Percentiles rank a stretch among this genome's conserved stretches.
These are phyloP conservation scores for Davidsoniella eucalypti DNA, from an alignment of 2,329 filamentous ascomycete genomes.

Conservation along the genomic window DNA sequence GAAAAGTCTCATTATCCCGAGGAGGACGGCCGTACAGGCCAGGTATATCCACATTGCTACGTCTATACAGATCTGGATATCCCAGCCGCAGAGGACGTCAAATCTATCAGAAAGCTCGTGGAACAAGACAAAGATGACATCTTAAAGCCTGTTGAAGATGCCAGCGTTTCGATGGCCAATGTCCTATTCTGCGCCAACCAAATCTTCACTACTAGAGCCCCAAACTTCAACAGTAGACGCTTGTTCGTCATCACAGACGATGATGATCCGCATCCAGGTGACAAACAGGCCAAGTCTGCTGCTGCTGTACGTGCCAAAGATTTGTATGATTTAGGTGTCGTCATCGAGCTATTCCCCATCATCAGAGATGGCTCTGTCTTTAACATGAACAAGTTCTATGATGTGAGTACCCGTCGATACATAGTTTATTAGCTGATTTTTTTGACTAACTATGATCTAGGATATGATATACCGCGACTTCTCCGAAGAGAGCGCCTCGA, in stretches of 20 bases:
- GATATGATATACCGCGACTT: conserved; percentile 82
- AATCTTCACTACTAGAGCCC: conserved; percentile 85
- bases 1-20: conserved; percentile 65
- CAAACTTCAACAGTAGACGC: conserved; percentile 82
- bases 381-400: conserved; percentile 75
- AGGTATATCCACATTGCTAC: conserved; percentile 81
- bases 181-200: conserved; percentile 91
- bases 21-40: conserved; percentile 38
- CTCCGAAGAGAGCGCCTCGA: conserved; percentile 43
- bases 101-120: conserved; percentile 55
- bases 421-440: not conserved
- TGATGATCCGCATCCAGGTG: conserved; percentile 62
- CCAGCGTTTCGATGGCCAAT: conserved; percentile 67
- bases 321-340: conserved; percentile 80
- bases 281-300: conserved; percentile 56
- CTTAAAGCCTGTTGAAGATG: conserved; percentile 45
- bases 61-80: conserved; percentile 77
- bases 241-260: conserved; percentile 96
- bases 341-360: conserved; percentile 87
- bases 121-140: conserved; percentile 64
- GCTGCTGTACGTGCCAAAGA: conserved; percentile 84
- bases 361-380: conserved; percentile 48
- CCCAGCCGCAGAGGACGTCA: conserved; percentile 75
- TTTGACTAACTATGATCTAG: conserved; percentile 24
- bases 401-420: conserved; percentile 36